Evolutionary conservation across 2,329 filamentous ascomycete species (phyloP).

Genomic region (Purpureocillium takamizusanense): DNA sequence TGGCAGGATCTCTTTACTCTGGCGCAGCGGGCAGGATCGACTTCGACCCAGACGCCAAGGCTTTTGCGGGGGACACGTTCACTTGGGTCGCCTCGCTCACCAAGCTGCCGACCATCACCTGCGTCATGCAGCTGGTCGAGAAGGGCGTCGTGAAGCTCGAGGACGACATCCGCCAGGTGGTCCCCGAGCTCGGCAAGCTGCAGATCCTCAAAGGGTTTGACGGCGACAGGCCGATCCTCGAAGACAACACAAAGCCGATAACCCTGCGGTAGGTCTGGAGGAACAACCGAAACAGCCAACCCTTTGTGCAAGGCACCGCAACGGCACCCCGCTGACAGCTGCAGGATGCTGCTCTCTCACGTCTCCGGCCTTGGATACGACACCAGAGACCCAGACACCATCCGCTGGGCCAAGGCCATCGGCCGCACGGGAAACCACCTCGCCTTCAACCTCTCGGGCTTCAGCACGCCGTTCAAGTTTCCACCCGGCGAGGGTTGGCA

Average conservation of each 20-base stretch:
- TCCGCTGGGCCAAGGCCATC: constrained; percentile 26
- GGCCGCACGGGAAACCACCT: constrained; percentile 22
- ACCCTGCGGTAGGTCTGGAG: constrained; percentile 27
- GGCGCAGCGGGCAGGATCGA: too few relatives aligned
- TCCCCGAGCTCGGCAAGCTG: constrained; percentile 23
- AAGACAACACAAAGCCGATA: constrained; percentile 25
- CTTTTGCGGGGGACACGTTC: constrained; percentile 22
- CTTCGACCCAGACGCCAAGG: constrained; percentile 6
- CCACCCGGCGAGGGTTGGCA: neutral
- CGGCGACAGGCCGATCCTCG: constrained; percentile 24
- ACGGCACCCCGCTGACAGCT: too few relatives aligned
- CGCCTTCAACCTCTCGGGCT: constrained; percentile 25
- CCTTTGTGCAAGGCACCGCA: constrained; percentile 16
- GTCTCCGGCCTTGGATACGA: constrained; percentile 37
- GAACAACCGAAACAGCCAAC: too few relatives aligned
- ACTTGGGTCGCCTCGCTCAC: constrained; percentile 30
- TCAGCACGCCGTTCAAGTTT: constrained; percentile 8
- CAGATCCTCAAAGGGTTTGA: constrained; percentile 28
- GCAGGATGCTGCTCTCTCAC: constrained; percentile 27
- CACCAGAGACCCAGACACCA: constrained; percentile 25
- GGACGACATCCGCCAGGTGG: constrained; percentile 21
- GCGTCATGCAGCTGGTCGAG: constrained; percentile 31
- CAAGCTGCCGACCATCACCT: constrained; percentile 28
- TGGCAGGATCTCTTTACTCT: too few relatives aligned
- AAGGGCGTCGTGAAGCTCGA: constrained; percentile 22